Base-by-base conservation (phyloP, 2,329 filamentous ascomycete species). In the Onygena corvina region DNA sequence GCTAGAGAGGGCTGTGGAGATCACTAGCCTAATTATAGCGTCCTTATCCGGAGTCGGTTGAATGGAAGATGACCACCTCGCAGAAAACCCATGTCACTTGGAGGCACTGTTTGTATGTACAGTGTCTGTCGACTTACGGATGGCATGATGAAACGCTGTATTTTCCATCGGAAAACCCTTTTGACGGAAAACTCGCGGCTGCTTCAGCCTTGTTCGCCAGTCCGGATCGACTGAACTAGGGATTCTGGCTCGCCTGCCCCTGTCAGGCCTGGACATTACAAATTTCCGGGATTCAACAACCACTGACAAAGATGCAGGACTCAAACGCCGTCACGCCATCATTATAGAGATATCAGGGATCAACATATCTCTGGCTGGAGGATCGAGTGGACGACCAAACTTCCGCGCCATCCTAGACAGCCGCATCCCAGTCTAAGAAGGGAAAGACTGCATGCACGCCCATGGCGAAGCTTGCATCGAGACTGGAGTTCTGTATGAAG, bases 21-120 rank as follows among this genome's bases (percentile, higher is more conserved):
- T n/a, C n/a, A n/a, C n/a, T n/a, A n/a, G n/a, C n/a, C 33, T 35
- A 35, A 35, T 35, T 16, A 35, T 35, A 35, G 33, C 33, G 33
- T 35, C 14, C 12, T 16, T 35, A 35, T 16, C 33, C 33, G 33
- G 12, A 14, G 12, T 42, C 38, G 38, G 38, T 42, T 42, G 38
- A 42, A 27, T 27, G 38, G 38, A 42, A 42, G 38, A 27, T n/a
- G 21, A 42, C 25, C 38, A 42, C 27, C n/a, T 42, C 38, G 38
- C 12, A 21, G 18, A 11, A 14, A 12, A 20, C n/a, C 36, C 36
- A 23, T 40, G 21, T 21, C n/a, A n/a, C n/a, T n/a, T n/a, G n/a
- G n/a, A n/a, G n/a, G n/a, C n/a, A n/a, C n/a, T n/a, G n/a, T n/a
- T n/a, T n/a, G n/a, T n/a, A n/a, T n/a, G n/a, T n/a, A n/a, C n/a